Conservation (phyloP, 768 basidiomycete species). For the Pleurotus salmoneostramineus region DNA sequence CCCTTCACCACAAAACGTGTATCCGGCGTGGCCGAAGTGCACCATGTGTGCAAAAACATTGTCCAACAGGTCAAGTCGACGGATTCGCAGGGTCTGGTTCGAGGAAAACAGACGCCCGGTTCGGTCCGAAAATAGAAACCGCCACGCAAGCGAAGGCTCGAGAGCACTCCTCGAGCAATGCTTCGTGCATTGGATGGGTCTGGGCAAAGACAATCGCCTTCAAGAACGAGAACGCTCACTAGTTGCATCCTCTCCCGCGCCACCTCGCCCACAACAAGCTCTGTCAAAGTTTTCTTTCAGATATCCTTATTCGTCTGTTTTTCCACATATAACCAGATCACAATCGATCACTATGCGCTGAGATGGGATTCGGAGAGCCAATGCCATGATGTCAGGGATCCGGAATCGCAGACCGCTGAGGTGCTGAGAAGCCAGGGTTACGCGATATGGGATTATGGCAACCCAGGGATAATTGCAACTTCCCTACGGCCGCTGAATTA, state of each 20-base stretch:
- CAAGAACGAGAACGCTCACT: too few species aligned
- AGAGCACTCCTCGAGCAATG: too few species aligned
- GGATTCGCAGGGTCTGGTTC: background rate
- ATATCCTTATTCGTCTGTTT: constrained; percentile 4
- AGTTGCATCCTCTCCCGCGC: too few species aligned
- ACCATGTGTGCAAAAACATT: background rate
- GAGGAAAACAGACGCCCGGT: background rate
- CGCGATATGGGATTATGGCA: background rate
- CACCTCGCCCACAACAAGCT: too few species aligned
- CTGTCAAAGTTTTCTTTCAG: constrained; percentile 1
- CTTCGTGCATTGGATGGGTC: too few species aligned
- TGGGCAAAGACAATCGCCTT: too few species aligned
- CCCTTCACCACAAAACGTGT: constrained; percentile 5
- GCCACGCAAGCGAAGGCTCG: too few species aligned
- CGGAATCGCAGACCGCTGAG: background rate
- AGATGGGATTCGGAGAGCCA: background rate
- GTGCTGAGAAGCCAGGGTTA: background rate
- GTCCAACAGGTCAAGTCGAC: background rate
- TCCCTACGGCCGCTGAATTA: background rate
- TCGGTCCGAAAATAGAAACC: background rate
- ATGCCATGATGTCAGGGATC: constrained; percentile 7
- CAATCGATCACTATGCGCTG: constrained; percentile 4
- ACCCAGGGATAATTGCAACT: background rate
- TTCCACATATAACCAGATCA: constrained; percentile 1
- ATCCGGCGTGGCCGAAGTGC: background rate